Conservation (phyloP, 2,329 filamentous ascomycete genomes). For the Lachnellula occidentalis region DNA sequence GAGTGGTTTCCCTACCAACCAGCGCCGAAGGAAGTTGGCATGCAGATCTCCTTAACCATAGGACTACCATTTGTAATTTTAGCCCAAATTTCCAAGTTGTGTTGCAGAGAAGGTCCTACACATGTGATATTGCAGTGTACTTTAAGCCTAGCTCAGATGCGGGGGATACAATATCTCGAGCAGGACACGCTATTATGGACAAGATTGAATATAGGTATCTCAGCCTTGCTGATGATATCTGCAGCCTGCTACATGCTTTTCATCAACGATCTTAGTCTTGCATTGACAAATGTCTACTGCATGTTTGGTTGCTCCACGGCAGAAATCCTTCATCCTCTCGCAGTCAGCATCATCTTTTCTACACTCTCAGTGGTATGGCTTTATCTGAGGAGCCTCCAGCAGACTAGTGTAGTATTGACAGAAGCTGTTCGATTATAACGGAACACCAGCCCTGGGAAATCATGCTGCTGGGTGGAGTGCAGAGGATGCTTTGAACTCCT, state of each 20-base stretch:
- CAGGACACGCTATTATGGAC: not conserved
- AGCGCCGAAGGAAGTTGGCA: slow-evolving; percentile 7
- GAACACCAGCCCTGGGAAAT: slow-evolving; percentile 11
- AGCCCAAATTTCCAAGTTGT: not conserved
- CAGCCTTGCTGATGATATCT: slow-evolving; percentile 1
- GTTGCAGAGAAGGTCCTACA: not conserved
- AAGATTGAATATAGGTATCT: slow-evolving; percentile 9
- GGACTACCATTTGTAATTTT: not conserved
- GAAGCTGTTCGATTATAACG: slow-evolving; percentile 5
- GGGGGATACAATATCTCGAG: not conserved
- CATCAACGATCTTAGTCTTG: not conserved
- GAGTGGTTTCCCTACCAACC: slow-evolving; percentile 2
- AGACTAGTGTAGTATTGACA: slow-evolving; percentile 9
- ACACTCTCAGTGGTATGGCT: slow-evolving; percentile 10
- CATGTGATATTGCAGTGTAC: slow-evolving; percentile 13
- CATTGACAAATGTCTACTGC: slow-evolving; percentile 7
- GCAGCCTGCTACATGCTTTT: not conserved
- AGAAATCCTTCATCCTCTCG: not conserved
- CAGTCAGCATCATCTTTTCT: slow-evolving; percentile 3
- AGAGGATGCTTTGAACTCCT: too few species aligned
- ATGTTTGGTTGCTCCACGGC: slow-evolving; percentile 1
- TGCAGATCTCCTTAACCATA: slow-evolving; percentile 10
- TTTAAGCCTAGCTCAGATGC: slow-evolving; percentile 1
- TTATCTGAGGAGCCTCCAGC: slow-evolving; percentile 6
- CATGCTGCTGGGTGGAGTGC: not conserved